Base-by-base conservation (phyloP, 2,329 filamentous ascomycete species). In the Arthrocladium fulminans region DNA sequence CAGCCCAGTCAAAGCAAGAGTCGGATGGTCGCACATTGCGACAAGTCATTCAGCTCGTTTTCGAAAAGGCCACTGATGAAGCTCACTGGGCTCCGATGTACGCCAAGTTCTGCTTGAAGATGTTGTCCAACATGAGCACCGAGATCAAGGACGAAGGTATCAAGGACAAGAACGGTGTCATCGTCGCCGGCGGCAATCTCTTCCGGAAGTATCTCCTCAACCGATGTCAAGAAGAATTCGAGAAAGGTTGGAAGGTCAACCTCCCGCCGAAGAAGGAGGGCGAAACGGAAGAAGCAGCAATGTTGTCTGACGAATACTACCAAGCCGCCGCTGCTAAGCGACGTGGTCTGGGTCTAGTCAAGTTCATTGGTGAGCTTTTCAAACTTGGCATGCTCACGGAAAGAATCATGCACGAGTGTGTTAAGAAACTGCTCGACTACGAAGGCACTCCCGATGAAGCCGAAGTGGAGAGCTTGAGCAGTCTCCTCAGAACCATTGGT, bases 181-280 rank as follows among this genome's bases (percentile, higher is more conserved):
- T 94, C 49, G 89, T 97, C 57, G 86, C 84, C 57, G 92, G 92
- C 59, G 92, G 92, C 60, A 88, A 86, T 57, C 74, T 98, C 24
- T 98, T 98, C 87, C 81, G 92, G 61, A 98, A 98, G 72, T 98
- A 98, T 67, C 79, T 98, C 27, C 84, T 98, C 64, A 98, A 97
- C 75, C 82, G 92, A 60, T 98, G 92, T 68, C 92, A 98, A 69
- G 89, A 97, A 65, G 92, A 98, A 67, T 98, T 98, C 64, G 90
- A 98, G 74, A 88, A 88, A 60, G 92, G 92, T 57, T 98, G 92
- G 92, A 88, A 94, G 69, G 73, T 85, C 61, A 88, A 94, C 64
- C 73, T 96, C 39, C 87, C 88, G 20, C 77, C 77, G 1, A 83
- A 84, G 65, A 82, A 84, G 37, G 87, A 94, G 60, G 84, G 81